Base-by-base conservation (phyloP, 192 early-diverging fungal species). In the Chytriomyces sp. region DNA sequence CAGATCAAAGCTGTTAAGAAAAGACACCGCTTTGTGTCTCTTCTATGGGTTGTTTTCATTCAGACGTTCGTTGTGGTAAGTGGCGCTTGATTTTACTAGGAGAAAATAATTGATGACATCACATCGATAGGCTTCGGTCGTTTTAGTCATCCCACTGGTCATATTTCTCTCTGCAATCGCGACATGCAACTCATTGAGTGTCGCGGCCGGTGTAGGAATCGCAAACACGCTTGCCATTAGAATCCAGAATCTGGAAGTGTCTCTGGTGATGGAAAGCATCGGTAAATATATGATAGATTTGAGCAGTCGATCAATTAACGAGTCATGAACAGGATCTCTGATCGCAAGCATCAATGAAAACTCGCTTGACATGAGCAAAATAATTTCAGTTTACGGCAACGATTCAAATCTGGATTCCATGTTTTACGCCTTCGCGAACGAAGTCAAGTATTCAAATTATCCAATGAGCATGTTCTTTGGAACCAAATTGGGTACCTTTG, bases 171-270 rank as follows among this genome's bases (percentile, higher is more conserved):
- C 20, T 9, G 20, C 67, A 69, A 69, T 69, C 24, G 26, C 20
- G 47, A 18, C 47, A 9, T 69, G 24, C 9, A 69, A 69, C 28
- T n/a, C 20, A 9, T 35, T 69, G n/a, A 35, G 24, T 24, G 67
- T 69, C 20, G 45, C 20, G 20, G 45, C 48, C 7, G 67, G 67
- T 53, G n/a, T n/a, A 18, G n/a, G 23, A 8, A 43, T 69, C 45
- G 67, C 67, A 53, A 69, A 60, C 67, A 26, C 67, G 11, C 53
- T 69, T n/a, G 67, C 67, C 8, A 69, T 60, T 35, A 49, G 45
- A 43, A 69, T 69, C n/a, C 67, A 69, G 20, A 69, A 9, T n/a
- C n/a, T 63, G n/a, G 9, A 9, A n/a, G 61, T n/a, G 8, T n/a
- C 61, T 7, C 8, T 63, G 61, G 61, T 28, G 9, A n/a, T 63